Evolutionary conservation across 1,139 yeast species (phyloP), one percentile per base, ranked within the genome.

Genomic region (Meyerozyma guilliermondii): DNA sequence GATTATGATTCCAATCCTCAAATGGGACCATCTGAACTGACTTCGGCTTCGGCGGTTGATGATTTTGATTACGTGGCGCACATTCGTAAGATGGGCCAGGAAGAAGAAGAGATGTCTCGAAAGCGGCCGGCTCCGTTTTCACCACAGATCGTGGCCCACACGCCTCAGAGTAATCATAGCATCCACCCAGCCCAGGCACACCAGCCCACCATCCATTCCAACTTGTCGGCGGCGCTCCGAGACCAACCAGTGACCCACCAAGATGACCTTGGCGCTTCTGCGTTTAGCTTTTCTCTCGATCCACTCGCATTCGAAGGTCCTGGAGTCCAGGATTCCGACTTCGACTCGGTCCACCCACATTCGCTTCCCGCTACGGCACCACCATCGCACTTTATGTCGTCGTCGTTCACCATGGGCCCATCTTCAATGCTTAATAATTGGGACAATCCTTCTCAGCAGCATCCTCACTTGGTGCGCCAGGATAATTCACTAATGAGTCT

Each of bases 11-110:
- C 52, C 9, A 43, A 48, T 29, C 41, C 47, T 6, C 23, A 18
- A 29, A 10, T 14, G 10, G 20, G 22, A 7, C 14, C 20, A 5
- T 13, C 20, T 9, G 35, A 35, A 45, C 47, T 53, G 2, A 36
- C 46, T 7, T 40, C 51, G 26, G 71, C 65, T 37, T 76, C 78
- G 5, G 70, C 71, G 3, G 70, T 73, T 11, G 81, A 71, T 36
- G 83, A 75, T 39, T 82, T 82, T 52, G 85, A 81, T 57, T 82
- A 82, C 52, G 78, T 81, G 16, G 84, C 85, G 13, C 87, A 82
- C 54, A 81, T 82, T 29, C 74, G 78, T 50, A 73, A 71, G 47
- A 74, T 80, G 58, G 80, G 82, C 24, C 74, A 71, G 50, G 69
- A 68, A 40, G 68, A 41, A 13, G 37, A 33, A 22, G 35, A 13